Evolutionary conservation across 1,284 basidiomycete species (phyloP), one percentile per base, ranked within the genome.

Genomic region (Pascua guehoae): DNA sequence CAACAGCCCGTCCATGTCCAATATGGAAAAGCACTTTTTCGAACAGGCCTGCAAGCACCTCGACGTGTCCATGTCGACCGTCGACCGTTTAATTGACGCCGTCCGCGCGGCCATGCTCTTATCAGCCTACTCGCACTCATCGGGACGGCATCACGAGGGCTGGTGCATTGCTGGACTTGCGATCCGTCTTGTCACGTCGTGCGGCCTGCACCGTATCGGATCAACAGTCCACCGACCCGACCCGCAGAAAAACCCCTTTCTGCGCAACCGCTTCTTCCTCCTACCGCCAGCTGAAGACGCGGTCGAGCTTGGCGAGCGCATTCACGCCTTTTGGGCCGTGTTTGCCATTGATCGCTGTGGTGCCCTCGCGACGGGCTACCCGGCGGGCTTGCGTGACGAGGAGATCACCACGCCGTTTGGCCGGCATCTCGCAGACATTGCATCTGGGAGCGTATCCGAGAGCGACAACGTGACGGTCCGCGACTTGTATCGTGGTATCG

Each of bases 341-440:
- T 68, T 63, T 40, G 62, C 69, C 2, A 67, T 72, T 16, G 72
- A 74, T 40, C 65, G 73, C 10, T 69, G 68, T 46, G 68, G 66
- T 2, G 63, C 70, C 9, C 47, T 72, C 0, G 70, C 67, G 0
- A 74, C 74, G 8, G 72, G 71, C 0, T 74, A 72, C 52, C 69
- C 72, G 0, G 57, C 62, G 12, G 64, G 65, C 0, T 48, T 76
- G 5, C 41, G 54, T 11, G 72, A 73, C 53, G 60, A 64, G 16
- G 74, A 76, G 46, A 73, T 76, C 37, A 61, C 63, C 14, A 76
- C 74, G 36, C 74, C 74, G 9, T 74, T 73, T 43, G 62, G 60
- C 5, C 54, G 66, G 41, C 63, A 66, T 5, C 53, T 74, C 16
- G 56, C 59, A 5, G 69, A 73, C 43, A 70, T 74, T 16, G 66